Base-by-base conservation (phyloP, 2,329 filamentous ascomycete genomes). In the Aspergillus quadricinctus region DNA sequence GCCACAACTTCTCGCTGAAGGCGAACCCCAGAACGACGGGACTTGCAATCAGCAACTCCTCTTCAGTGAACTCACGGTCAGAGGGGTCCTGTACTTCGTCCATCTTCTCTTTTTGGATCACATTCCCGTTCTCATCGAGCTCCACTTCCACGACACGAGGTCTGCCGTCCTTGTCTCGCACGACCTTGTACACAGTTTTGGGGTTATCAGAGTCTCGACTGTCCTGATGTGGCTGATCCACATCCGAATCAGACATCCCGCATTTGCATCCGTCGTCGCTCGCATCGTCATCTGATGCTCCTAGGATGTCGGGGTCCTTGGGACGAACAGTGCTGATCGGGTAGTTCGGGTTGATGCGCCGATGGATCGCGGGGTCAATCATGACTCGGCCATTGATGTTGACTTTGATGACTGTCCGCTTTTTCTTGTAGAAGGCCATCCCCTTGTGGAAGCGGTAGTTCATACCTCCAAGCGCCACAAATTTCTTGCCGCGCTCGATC, bases 301-400 rank as follows among this genome's bases (percentile, higher is more conserved):
- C 80, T 1, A 85, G 66, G 1, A 84, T 71, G 63, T 88, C 84
- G 27, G 84, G 81, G 56, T 92, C 87, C 63, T 89, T 88, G 0
- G 88, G 84, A 50, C 88, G 86, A 54, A 96, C 86, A 1, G 83
- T 80, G 23, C 88, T 90, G 64, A 93, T 84, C 0, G 83, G 83
- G 63, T 96, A 96, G 69, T 96, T 96, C 1, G 92, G 89, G 63
- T 94, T 90, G 71, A 93, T 89, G 35, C 90, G 84, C 8, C 90
- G 85, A 74, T 95, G 92, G 45, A 89, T 89, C 3, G 85, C 85
- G 0, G 90, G 85, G 67, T 96, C 92, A 25, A 96, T 80, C 91
- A 96, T 96, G 60, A 96, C 82, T 29, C 92, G 86, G 19, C 91
- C 89, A 60, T 92, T 90, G 71, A 96, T 88, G 67, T 91, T 91